phyloP scores from a whole-genome alignment of 1,139 yeast species.

The Candida labiduridarum region DNA sequence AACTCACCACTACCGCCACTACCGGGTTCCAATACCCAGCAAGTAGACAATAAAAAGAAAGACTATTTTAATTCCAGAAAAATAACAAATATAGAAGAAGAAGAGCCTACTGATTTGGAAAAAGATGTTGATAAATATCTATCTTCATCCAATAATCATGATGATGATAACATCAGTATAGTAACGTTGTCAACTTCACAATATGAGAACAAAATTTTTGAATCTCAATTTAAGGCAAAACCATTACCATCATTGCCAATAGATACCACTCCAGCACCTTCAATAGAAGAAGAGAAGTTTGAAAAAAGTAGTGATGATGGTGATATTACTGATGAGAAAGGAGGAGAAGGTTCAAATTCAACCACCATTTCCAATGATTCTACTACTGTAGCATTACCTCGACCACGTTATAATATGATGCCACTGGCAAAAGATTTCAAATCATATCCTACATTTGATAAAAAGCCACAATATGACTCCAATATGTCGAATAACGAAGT shows the following conservation, averaged over 20 bases:
- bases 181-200: constrained; percentile 53
- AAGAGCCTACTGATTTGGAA: not conserved
- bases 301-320: not conserved
- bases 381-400: constrained; percentile 1
- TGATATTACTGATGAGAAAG: constrained; percentile 6
- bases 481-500: constrained; percentile 20
- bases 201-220: constrained; percentile 56
- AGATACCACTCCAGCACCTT: constrained; percentile 7
- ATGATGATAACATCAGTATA: constrained; percentile 39
- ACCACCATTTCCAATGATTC: constrained; percentile 2
- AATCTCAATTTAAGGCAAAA: constrained; percentile 46
- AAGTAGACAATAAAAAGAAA: not conserved
- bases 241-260: constrained; percentile 31
- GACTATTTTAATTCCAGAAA: not conserved
- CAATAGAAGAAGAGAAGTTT: constrained; percentile 1
- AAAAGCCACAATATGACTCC: constrained; percentile 10
- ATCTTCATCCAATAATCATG: not conserved
- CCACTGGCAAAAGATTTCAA: constrained; percentile 14
- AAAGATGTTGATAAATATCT: constrained; percentile 2
- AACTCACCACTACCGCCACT: not conserved
- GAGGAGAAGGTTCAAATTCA: not conserved
- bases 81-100: not conserved
- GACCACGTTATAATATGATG: constrained; percentile 10
- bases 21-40: not conserved
- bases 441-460: constrained; percentile 12